Evolutionary conservation across 495 filamentous ascomycete genomes (phyloP).

Genomic region (Xylaria sp.): DNA sequence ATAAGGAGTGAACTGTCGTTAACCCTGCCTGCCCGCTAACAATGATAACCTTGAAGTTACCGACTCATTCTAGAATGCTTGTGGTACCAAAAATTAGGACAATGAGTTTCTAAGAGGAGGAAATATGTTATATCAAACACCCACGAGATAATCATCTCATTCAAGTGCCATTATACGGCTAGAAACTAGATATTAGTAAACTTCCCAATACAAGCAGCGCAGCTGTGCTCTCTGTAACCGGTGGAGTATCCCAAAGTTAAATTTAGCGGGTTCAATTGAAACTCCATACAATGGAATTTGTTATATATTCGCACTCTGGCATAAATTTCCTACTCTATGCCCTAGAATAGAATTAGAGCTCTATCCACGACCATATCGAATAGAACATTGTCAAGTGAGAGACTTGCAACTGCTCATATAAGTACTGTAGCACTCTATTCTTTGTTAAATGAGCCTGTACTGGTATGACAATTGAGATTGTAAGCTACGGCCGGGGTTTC

Average conservation of each 20-base stretch:
- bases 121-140: not conserved
- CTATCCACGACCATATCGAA: too few species aligned
- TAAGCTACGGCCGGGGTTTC: not conserved
- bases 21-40: constrained; percentile 59
- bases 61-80: not conserved
- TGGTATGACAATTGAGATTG: not conserved
- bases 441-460: not conserved
- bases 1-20: constrained; percentile 53
- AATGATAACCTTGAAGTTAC: constrained; percentile 56
- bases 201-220: not conserved
- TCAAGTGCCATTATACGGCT: not conserved
- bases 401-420: too few species aligned
- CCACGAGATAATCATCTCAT: not conserved
- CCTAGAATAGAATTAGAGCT: too few species aligned
- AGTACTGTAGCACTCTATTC: too few species aligned
- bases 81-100: not conserved
- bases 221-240: not conserved
- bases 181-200: not conserved
- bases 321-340: not conserved
- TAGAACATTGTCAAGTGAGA: too few species aligned
- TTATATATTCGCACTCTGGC: not conserved
- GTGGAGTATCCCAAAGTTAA: not conserved
- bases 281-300: not conserved
- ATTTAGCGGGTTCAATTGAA: not conserved
- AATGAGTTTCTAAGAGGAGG: not conserved